A percentile compares a stretch with the other conserved stretches of the same genome.
Evolutionary conservation across 371 early-diverging fungal species (phyloP).

Genomic region (Thermomucor indicae-seudaticae): DNA sequence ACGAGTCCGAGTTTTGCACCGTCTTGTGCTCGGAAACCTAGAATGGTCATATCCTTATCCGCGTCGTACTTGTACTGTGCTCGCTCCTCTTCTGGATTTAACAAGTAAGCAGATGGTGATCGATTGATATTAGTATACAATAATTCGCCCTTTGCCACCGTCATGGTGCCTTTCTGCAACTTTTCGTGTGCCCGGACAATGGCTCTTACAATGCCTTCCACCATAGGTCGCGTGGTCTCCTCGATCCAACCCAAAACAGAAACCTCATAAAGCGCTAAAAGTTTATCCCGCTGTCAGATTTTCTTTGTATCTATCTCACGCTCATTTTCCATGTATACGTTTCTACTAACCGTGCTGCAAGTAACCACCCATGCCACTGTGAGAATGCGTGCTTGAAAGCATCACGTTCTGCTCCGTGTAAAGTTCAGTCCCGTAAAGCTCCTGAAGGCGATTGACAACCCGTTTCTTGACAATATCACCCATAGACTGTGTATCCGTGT

Average conservation of each 20-base stretch:
- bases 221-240: slow-evolving; percentile 47
- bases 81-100: slow-evolving; percentile 54
- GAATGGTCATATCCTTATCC: slow-evolving; percentile 47
- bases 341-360: slow-evolving; percentile 35
- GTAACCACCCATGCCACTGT: slow-evolving; percentile 49
- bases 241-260: slow-evolving; percentile 39
- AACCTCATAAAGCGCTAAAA: slow-evolving; percentile 30
- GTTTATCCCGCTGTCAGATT: background rate
- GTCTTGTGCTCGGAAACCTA: slow-evolving; percentile 27
- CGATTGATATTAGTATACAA: slow-evolving; percentile 54
- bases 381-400: slow-evolving; percentile 65
- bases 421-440: slow-evolving; percentile 11
- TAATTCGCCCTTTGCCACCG: slow-evolving; percentile 32
- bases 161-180: slow-evolving; percentile 31
- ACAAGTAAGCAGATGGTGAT: slow-evolving; percentile 50
- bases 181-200: slow-evolving; percentile 52
- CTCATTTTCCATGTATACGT: background rate
- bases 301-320: background rate
- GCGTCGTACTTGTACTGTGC: slow-evolving; percentile 47
- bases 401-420: slow-evolving; percentile 52
- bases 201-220: slow-evolving; percentile 49
- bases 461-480: slow-evolving; percentile 30
- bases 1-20: slow-evolving; percentile 29
- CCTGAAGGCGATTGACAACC: slow-evolving; percentile 26
- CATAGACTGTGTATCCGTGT: slow-evolving; percentile 47